phyloP scores from a whole-genome alignment of 164 flowering plant genomes.

The Kalanchoe fedtschenkoi region DNA sequence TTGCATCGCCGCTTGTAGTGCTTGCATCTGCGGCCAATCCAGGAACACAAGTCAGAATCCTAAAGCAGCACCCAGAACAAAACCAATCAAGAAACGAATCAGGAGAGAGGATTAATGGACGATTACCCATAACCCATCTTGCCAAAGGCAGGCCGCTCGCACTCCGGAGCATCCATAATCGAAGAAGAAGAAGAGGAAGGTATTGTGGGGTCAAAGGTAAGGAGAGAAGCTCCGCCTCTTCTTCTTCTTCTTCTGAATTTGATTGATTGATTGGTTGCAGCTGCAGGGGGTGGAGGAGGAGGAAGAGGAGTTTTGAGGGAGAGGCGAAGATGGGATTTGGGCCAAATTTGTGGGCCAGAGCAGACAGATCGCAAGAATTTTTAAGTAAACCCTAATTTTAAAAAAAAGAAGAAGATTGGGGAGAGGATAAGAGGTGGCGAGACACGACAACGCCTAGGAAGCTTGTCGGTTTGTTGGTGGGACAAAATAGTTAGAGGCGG shows the following conservation, averaged over 20 bases:
- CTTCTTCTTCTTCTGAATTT: neutral
- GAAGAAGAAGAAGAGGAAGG: constrained; percentile 2
- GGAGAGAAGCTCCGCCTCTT: neutral
- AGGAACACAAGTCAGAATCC: neutral
- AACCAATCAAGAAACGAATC: neutral
- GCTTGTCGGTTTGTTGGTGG: neutral
- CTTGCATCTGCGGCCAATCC: constrained; percentile 40
- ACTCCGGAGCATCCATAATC: constrained; percentile 41
- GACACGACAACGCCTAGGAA: too few species aligned
- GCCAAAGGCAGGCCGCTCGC: constrained; percentile 70
- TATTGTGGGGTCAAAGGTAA: neutral
- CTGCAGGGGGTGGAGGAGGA: neutral
- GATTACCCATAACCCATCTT: constrained; percentile 77
- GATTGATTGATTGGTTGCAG: neutral
- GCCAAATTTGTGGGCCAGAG: neutral
- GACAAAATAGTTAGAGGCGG: neutral
- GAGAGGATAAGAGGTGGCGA: neutral
- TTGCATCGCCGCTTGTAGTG: constrained; percentile 87
- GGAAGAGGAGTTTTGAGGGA: neutral
- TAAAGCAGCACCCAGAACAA: neutral
- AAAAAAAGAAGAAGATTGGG: neutral
- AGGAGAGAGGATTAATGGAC: neutral
- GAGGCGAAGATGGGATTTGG: neutral
- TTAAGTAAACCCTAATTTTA: neutral
- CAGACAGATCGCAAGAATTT: too few species aligned